Evolutionary conservation across 306 rosid genomes (phyloP), one percentile per base, ranked within the genome.

Genomic region (Rosa persica): DNA sequence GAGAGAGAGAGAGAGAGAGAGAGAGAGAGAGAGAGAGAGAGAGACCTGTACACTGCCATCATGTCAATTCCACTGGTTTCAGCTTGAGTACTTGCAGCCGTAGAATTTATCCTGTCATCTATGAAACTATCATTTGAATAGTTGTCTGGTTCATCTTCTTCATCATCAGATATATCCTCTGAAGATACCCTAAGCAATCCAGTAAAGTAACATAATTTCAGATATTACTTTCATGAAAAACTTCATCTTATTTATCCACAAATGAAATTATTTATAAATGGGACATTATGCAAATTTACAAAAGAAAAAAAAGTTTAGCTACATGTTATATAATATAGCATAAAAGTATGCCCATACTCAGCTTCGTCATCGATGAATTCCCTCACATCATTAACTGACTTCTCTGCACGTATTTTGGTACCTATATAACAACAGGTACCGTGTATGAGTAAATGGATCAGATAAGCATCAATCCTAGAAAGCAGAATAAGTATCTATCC

Each of bases 41-140:
- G 47, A 77, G 77, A 89, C 98, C 97, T 92, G 95, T 92, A 94
- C 77, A 92, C 84, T 72, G 95, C 90, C 95, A 92, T 94, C 97
- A 92, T 94, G 87, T 94, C 97, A 71, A 72, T 40, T 83, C 87
- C 80, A 58, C 90, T 75, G 71, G 83, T 82, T 81, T 83, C 91
- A 72, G 92, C 85, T 72, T 87, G 97, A 82, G 87, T 88, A 77
- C 73, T 73, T 6, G 67, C 70, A n/a, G 81, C 84, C 36, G 93
- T 86, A 80, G 80, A 81, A 85, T 81, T 88, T 75, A 83, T 84
- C 80, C 91, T 78, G 87, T 94, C 98, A 88, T 94, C 98, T 85
- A 94, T 94, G 91, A 94, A 94, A 86, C 97, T 91, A 83, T 90
- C 92, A 69, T 67, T 40, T 47, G 97, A 89, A 81, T 86, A 34